Base-by-base conservation (phyloP, 1,284 basidiomycete species). In the Marasmius oreades region DNA sequence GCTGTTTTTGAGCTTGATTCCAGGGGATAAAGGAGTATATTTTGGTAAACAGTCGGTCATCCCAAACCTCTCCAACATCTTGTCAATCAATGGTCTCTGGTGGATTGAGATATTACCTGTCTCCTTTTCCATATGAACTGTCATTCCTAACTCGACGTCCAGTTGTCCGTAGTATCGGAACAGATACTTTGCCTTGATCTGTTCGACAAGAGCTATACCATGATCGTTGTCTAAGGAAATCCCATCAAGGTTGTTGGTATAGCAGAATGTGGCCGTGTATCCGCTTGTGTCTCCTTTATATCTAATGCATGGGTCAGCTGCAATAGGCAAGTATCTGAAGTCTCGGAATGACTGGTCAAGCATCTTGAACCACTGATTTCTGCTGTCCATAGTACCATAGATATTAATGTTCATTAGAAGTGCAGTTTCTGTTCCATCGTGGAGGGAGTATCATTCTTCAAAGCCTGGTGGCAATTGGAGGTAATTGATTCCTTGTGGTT, bases 71-170 rank as follows among this genome's bases (percentile, higher is more conserved):
- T 64, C 26, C 1, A 71, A 57, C 1, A 68, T 12, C 12, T 58
- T 56, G 24, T 67, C 62, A 28, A 66, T 57, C 55, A 66, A 70
- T 0, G 61, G 56, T 5, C 36, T 2, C 55, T 70, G 70, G 2
- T 66, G 67, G 0, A 68, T 50, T 1, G 56, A 58, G 11, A 67
- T 61, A 1, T n/a, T n/a, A n/a, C n/a, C n/a, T n/a, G n/a, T 61
- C 55, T 1, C 65, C 55, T 20, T 23, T 31, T 11, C 18, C 12
- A 34, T 18, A 20, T 20, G 8, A 33, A 54, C 12, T 3, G 39
- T 45, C 4, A 62, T 12, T 5, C 52, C 52, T 20, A 54, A 28
- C 11, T 14, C 11, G 3, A 46, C 52, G 33, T 54, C 43, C 8
- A 7, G 52, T 31, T 33, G 42, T 31, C 24, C 18, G 45, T 10